Percentiles rank a stretch among this genome's conserved stretches.
These are phyloP conservation scores for Podila horticola DNA, from an alignment of 192 early-diverging fungal species.

Conservation along the genomic window DNA sequence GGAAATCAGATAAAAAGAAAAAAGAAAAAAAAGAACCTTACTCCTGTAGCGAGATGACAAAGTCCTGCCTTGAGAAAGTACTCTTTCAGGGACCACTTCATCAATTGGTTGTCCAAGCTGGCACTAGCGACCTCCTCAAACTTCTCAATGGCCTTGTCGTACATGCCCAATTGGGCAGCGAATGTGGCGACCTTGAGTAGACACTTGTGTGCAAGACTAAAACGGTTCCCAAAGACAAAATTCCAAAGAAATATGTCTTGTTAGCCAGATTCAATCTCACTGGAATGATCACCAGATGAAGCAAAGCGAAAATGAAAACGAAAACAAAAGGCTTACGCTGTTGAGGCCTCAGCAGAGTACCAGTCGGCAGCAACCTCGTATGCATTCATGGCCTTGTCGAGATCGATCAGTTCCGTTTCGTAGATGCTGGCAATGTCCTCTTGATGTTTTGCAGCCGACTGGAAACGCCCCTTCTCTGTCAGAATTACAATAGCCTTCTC, in stretches of 20 bases:
- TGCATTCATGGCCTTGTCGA: conserved; percentile 82
- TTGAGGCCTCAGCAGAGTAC: conserved; percentile 91
- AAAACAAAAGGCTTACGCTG: conserved; percentile 70
- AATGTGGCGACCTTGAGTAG: conserved; percentile 91
- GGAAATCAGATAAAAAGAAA: background rate
- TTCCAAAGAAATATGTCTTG: too few relatives aligned
- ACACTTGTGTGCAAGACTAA: conserved; percentile 88
- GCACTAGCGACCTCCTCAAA: conserved; percentile 90
- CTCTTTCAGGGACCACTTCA: conserved; percentile 96
- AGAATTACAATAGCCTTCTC: conserved; percentile 84
- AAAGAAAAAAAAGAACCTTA: conserved; percentile 40
- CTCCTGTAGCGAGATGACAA: conserved; percentile 85
- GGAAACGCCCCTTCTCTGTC: conserved; percentile 87
- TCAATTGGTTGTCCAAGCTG: conserved; percentile 88
- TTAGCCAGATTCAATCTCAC: background rate
- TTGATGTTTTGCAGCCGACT: conserved; percentile 90
- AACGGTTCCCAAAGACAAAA: background rate
- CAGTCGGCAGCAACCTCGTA: conserved; percentile 94
- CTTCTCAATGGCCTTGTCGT: conserved; percentile 87
- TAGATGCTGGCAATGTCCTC: conserved; percentile 95
- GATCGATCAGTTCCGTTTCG: conserved; percentile 84
- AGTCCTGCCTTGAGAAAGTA: conserved; percentile 97
- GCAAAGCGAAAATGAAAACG: background rate
- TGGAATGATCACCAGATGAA: background rate
- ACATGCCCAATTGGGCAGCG: conserved; percentile 90